These are phyloP conservation scores for Rutidosis leptorrhynchoides DNA, from an alignment of 129 eudicot genomes.

Conservation along the genomic window DNA sequence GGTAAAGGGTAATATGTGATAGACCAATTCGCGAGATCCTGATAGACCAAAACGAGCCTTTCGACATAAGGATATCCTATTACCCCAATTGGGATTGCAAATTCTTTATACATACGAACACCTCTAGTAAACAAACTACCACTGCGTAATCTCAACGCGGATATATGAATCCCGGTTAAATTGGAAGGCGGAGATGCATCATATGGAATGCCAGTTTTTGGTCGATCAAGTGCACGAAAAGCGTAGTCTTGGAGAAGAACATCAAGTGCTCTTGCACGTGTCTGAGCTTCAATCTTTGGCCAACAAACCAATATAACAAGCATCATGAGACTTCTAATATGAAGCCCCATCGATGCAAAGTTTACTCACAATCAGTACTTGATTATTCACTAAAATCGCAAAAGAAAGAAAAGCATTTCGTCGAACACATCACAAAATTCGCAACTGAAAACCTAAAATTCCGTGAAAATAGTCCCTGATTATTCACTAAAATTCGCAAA, in stretches of 20 bases:
- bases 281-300: conserved; percentile 38
- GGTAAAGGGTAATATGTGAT: conserved; percentile 51
- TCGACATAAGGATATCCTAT: conserved; percentile 54
- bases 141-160: conserved; percentile 77
- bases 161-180: conserved; percentile 59
- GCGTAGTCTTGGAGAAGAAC: conserved; percentile 84
- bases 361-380: conserved; percentile 29
- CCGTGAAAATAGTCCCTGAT: not conserved
- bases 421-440: conserved; percentile 5
- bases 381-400: conserved; percentile 11
- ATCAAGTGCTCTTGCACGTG: conserved; percentile 55
- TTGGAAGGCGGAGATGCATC: conserved; percentile 60
- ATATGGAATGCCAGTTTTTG: conserved; percentile 56
- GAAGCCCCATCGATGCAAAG: conserved; percentile 84
- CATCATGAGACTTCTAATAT: conserved; percentile 53
- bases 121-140: conserved; percentile 71
- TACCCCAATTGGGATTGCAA: conserved; percentile 59
- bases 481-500: conserved; percentile 6
- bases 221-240: conserved; percentile 57
- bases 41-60: conserved; percentile 81
- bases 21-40: conserved; percentile 78
- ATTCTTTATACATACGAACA: conserved; percentile 55
- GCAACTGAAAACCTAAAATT: conserved; percentile 10
- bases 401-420: conserved; percentile 26
- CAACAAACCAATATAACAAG: conserved; percentile 39